Evolutionary conservation across 441 rosid species (phyloP).

Genomic region (Populus trichocarpa): DNA sequence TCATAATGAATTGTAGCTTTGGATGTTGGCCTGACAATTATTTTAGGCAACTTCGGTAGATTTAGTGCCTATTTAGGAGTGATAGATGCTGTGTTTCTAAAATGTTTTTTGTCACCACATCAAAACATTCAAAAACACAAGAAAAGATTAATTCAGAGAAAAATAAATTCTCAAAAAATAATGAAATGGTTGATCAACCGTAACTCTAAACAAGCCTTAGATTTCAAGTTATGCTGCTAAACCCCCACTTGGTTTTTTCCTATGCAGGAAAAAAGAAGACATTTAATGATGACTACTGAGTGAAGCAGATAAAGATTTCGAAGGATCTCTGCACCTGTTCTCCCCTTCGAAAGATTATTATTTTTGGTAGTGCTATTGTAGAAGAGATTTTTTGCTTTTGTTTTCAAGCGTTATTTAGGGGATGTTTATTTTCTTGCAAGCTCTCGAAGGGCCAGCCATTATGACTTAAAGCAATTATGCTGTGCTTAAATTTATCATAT

Average conservation of each 20-base stretch:
- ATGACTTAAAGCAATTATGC: not conserved
- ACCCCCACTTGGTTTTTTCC: not conserved
- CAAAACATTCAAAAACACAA: too few relatives aligned
- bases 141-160: too few relatives aligned
- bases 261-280: conserved; percentile 72
- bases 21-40: not conserved
- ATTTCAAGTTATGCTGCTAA: not conserved
- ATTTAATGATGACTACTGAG: conserved; percentile 41
- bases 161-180: too few relatives aligned
- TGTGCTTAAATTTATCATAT: not conserved
- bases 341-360: not conserved
- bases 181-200: too few relatives aligned
- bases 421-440: not conserved
- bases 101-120: too few relatives aligned
- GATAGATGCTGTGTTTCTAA: too few relatives aligned
- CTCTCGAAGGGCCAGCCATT: not conserved
- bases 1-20: not conserved
- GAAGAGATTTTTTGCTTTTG: not conserved
- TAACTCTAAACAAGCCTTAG: too few relatives aligned
- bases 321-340: not conserved
- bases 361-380: not conserved
- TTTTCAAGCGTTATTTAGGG: not conserved
- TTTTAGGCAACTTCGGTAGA: not conserved
- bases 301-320: not conserved
- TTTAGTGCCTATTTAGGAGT: too few relatives aligned